Percentiles rank a stretch among this genome's conserved stretches.
These are phyloP conservation scores for Psidium guajava DNA, from an alignment of 345 rosid species.

Conservation along the genomic window DNA sequence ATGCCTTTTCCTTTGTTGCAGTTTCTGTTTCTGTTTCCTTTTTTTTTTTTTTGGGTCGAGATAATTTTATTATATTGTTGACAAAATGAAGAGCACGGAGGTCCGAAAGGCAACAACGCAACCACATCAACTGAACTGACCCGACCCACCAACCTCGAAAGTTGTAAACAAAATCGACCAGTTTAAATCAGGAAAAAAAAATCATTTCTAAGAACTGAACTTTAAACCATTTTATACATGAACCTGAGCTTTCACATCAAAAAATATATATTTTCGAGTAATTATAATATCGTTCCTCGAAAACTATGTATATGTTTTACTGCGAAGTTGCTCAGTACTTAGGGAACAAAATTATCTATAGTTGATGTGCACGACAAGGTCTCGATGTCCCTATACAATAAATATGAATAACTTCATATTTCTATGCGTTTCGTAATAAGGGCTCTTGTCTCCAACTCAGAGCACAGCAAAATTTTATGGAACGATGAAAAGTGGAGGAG, in stretches of 20 bases:
- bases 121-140: not conserved
- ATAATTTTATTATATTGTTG: too few relatives aligned
- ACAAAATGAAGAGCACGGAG: not conserved
- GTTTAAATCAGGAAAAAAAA: not conserved
- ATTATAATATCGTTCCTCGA: not conserved
- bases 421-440: fast-evolving
- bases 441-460: not conserved
- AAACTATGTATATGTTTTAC: not conserved
- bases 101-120: not conserved
- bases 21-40: not conserved
- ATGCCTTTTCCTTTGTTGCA: not conserved
- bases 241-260: not conserved
- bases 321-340: not conserved
- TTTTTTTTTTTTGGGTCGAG: too few relatives aligned
- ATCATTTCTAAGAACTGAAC: not conserved
- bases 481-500: not conserved
- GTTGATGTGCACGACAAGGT: fast-evolving
- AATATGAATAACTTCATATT: not conserved
- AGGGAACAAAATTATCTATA: not conserved
- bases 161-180: not conserved
- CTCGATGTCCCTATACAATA: not conserved
- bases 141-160: not conserved
- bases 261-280: fast-evolving
- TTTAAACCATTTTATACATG: not conserved
- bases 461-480: not conserved